Evolutionary conservation across 163 green algal genomes (phyloP).

Genomic region (Chlorella variabilis): DNA sequence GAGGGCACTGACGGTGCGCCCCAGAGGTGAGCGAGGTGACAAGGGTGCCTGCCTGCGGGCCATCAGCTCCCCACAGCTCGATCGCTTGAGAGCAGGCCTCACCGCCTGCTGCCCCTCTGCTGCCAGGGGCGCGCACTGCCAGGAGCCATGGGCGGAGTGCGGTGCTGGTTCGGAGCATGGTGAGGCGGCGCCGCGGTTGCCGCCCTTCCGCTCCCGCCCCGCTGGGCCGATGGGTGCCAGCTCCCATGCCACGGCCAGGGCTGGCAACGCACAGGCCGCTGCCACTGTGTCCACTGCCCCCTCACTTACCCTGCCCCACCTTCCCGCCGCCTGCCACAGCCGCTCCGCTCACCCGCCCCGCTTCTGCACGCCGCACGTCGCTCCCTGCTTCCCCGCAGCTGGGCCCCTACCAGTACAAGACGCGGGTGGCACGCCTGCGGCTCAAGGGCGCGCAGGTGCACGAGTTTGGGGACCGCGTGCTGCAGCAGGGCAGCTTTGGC

Average conservation of each 20-base stretch:
- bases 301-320: neutral
- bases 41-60: too few relatives aligned
- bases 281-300: neutral
- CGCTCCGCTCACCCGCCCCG: neutral
- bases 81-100: too few relatives aligned
- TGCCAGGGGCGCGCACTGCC: neutral
- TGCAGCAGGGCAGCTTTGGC: constrained; percentile 38
- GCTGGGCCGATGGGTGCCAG: neutral
- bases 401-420: constrained; percentile 39
- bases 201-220: neutral
- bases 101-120: neutral
- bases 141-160: neutral
- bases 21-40: neutral
- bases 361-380: neutral
- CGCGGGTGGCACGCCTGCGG: constrained; percentile 18
- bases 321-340: too few relatives aligned
- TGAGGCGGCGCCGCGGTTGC: neutral
- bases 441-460: constrained; percentile 25
- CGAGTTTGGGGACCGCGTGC: constrained; percentile 40
- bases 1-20: neutral
- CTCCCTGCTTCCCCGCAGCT: constrained; percentile 26
- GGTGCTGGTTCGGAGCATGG: constrained; percentile 10
- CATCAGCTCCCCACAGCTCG: too few relatives aligned
- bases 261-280: neutral
- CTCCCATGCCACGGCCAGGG: neutral